Conservation (phyloP, 2,329 filamentous ascomycete species). For the Emmonsia crescens region DNA sequence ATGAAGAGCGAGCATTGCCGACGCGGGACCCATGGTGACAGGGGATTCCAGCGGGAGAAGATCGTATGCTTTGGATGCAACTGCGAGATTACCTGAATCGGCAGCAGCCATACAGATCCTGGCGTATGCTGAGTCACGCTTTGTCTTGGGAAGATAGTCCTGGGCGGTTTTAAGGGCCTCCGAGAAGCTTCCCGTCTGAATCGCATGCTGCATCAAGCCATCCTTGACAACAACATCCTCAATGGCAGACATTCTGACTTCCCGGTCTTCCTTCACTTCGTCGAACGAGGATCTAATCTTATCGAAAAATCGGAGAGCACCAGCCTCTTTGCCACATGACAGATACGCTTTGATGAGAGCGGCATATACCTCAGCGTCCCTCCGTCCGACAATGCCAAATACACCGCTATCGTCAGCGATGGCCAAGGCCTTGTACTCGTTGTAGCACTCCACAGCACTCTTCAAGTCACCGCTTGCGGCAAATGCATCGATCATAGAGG, state of each 20-base stretch:
- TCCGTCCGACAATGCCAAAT: conserved; percentile 55
- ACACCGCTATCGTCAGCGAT: conserved; percentile 69
- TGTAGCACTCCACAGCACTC: conserved; percentile 89
- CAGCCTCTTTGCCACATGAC: conserved; percentile 65
- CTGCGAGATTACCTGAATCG: conserved; percentile 60
- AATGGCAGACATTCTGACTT: conserved; percentile 52
- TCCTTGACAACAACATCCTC: conserved; percentile 60
- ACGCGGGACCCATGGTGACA: conserved; percentile 48
- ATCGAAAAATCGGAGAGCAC: conserved; percentile 74
- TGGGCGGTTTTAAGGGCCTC: conserved; percentile 67
- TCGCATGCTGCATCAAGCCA: conserved; percentile 68
- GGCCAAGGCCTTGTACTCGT: conserved; percentile 84
- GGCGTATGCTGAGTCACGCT: conserved; percentile 54
- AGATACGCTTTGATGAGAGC: conserved; percentile 86
- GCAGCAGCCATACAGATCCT: conserved; percentile 68
- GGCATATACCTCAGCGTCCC: conserved; percentile 79
- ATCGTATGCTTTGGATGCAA: conserved; percentile 57
- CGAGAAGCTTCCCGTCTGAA: conserved; percentile 57
- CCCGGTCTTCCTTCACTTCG: conserved; percentile 36
- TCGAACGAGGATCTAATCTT: conserved; percentile 56
- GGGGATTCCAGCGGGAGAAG: conserved; percentile 45
- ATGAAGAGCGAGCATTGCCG: conserved; percentile 77
- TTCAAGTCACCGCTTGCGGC: conserved; percentile 67
- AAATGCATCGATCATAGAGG: conserved; percentile 91
- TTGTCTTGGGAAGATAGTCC: conserved; percentile 44